These are phyloP conservation scores for Blastobotrys elegans DNA, from an alignment of 1,139 yeast genomes.

Conservation along the genomic window DNA sequence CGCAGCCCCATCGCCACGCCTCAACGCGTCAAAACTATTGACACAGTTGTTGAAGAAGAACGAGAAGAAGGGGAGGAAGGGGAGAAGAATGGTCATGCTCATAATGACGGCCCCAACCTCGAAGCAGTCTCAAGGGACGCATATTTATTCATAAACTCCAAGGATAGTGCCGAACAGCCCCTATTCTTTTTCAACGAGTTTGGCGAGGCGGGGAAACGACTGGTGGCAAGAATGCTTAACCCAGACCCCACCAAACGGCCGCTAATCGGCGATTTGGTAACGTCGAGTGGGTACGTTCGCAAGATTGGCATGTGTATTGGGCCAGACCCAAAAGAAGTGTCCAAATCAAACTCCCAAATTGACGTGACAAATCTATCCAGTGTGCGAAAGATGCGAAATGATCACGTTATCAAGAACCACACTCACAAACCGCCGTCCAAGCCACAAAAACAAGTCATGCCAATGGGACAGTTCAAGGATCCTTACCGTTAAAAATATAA, in stretches of 20 bases:
- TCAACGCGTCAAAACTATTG: neutral
- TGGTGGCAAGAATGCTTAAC: constrained; percentile 47
- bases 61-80: neutral
- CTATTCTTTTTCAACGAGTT: constrained; percentile 25
- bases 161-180: constrained; percentile 12
- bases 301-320: constrained; percentile 58
- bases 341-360: constrained; percentile 4
- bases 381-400: constrained; percentile 14
- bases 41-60: neutral
- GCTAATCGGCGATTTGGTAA: constrained; percentile 61
- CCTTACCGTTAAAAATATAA: constrained; percentile 14
- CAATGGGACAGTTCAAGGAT: constrained; percentile 15
- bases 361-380: constrained; percentile 17
- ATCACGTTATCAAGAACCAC: constrained; percentile 22
- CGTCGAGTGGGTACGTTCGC: constrained; percentile 73
- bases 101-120: neutral
- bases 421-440: constrained; percentile 23
- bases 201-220: constrained; percentile 27
- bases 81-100: no score
- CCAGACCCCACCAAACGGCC: constrained; percentile 72
- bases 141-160: constrained; percentile 4
- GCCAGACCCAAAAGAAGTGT: constrained; percentile 38
- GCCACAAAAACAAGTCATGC: constrained; percentile 11
- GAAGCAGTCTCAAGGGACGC: constrained; percentile 6
- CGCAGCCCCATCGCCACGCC: constrained; percentile 3